Percentiles rank a stretch among this genome's conserved stretches.
Evolutionary conservation across 306 rosid genomes (phyloP).

Genomic region (Vicia faba): DNA sequence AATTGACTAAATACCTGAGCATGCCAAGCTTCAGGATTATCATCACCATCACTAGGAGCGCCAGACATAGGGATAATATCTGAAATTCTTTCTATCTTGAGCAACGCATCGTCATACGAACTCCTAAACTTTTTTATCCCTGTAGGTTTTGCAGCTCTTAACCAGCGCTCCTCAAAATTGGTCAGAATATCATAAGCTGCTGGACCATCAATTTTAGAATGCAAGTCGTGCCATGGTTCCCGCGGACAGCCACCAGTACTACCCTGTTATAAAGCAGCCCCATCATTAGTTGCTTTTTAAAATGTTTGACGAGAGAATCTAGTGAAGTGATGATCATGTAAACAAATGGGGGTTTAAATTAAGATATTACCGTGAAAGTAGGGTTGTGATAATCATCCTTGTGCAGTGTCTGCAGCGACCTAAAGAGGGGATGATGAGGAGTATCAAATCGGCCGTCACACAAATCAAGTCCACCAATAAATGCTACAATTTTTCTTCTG

Average conservation of each 20-base stretch:
- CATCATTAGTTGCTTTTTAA: neutral
- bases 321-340: slow-evolving; percentile 28
- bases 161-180: slow-evolving; percentile 97
- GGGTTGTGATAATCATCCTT: slow-evolving; percentile 98
- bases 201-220: slow-evolving; percentile 90
- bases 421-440: slow-evolving; percentile 74
- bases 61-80: slow-evolving; percentile 61
- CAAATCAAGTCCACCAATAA: slow-evolving; percentile 96
- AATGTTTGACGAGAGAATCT: slow-evolving; percentile 14
- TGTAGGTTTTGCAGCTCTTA: slow-evolving; percentile 79
- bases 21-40: slow-evolving; percentile 92
- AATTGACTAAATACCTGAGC: slow-evolving; percentile 66
- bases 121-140: slow-evolving; percentile 74
- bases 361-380: slow-evolving; percentile 68
- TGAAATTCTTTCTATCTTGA: slow-evolving; percentile 71
- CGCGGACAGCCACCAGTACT: slow-evolving; percentile 78
- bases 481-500: slow-evolving; percentile 82
- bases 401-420: slow-evolving; percentile 75
- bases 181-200: slow-evolving; percentile 93
- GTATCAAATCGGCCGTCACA: slow-evolving; percentile 96
- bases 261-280: slow-evolving; percentile 60
- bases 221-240: slow-evolving; percentile 99
- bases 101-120: slow-evolving; percentile 74
- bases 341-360: slow-evolving; percentile 19
- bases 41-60: slow-evolving; percentile 42